These are phyloP conservation scores for Isoetes engelmannii DNA, from an alignment of 83 land plant genomes.

Conservation along the genomic window DNA sequence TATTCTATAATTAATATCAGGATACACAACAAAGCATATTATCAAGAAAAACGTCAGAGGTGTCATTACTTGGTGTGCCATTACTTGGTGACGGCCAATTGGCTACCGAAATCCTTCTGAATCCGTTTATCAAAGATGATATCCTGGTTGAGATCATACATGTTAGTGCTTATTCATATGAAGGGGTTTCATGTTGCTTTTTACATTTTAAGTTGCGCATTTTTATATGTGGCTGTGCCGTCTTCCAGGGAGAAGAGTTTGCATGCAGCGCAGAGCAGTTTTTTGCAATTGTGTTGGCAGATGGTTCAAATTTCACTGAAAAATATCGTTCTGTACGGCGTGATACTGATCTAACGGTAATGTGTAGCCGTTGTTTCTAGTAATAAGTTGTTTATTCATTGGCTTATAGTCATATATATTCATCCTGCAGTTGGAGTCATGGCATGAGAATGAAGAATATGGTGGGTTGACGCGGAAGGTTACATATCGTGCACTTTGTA, in stretches of 20 bases:
- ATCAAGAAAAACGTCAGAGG: no score
- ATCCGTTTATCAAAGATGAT: slow-evolving; percentile 82
- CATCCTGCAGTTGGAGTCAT: slow-evolving; percentile 61
- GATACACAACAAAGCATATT: no score
- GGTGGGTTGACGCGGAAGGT: slow-evolving; percentile 75
- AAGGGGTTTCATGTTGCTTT: not conserved
- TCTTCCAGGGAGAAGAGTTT: slow-evolving; percentile 45
- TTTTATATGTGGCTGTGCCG: not conserved
- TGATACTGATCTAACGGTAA: slow-evolving; percentile 64
- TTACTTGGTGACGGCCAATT: not conserved
- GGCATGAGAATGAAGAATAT: slow-evolving; percentile 83
- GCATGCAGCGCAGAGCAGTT: slow-evolving; percentile 86
- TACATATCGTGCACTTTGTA: slow-evolving; percentile 67
- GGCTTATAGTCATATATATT: not conserved
- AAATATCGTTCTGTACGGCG: slow-evolving; percentile 53
- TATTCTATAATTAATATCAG: no score
- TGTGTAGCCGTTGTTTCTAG: slow-evolving; percentile 3
- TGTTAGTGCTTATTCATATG: slow-evolving; percentile 29
- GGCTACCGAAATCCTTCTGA: slow-evolving; percentile 12
- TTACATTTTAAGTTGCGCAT: not conserved
- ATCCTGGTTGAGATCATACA: slow-evolving; percentile 55
- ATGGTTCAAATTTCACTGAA: slow-evolving; percentile 58
- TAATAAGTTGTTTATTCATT: not conserved
- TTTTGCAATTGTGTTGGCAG: slow-evolving; percentile 43
- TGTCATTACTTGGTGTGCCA: not conserved